phyloP scores from a whole-genome alignment of 148 eudicot genomes.

The Rhododendron mucronatum region DNA sequence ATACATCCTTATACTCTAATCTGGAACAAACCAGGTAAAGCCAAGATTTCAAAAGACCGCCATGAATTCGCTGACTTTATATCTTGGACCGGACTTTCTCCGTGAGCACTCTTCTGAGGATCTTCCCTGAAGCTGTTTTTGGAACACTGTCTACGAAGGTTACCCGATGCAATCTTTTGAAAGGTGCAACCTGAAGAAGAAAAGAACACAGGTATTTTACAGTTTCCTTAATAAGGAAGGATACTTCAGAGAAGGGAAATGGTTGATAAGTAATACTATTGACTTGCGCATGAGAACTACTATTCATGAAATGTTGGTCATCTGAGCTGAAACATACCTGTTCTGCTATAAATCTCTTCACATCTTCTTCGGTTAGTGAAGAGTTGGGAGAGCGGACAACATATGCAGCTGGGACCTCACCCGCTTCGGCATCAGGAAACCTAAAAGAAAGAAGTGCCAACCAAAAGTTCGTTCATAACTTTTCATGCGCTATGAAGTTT shows the following conservation, averaged over 20 bases:
- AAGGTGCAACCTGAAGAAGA: conserved; percentile 60
- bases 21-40: background rate
- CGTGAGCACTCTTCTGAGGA: conserved; percentile 55
- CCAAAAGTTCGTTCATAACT: background rate
- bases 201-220: background rate
- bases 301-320: too few relatives aligned
- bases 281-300: background rate
- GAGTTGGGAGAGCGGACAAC: conserved; percentile 65
- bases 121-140: conserved; percentile 56
- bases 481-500: background rate
- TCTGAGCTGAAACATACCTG: conserved; percentile 38
- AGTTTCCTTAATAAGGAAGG: background rate
- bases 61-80: conserved; percentile 8
- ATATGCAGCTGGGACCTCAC: conserved; percentile 77
- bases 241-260: background rate
- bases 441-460: conserved; percentile 19
- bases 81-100: conserved; percentile 42
- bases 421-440: conserved; percentile 79
- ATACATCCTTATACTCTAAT: background rate
- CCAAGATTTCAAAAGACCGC: background rate
- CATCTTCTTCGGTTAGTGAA: conserved; percentile 48
- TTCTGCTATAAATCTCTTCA: conserved; percentile 56
- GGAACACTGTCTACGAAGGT: conserved; percentile 44
- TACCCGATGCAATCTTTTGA: conserved; percentile 54
- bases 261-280: background rate